These are phyloP conservation scores for Malus sieversii DNA, from an alignment of 306 rosid genomes.

Conservation along the genomic window DNA sequence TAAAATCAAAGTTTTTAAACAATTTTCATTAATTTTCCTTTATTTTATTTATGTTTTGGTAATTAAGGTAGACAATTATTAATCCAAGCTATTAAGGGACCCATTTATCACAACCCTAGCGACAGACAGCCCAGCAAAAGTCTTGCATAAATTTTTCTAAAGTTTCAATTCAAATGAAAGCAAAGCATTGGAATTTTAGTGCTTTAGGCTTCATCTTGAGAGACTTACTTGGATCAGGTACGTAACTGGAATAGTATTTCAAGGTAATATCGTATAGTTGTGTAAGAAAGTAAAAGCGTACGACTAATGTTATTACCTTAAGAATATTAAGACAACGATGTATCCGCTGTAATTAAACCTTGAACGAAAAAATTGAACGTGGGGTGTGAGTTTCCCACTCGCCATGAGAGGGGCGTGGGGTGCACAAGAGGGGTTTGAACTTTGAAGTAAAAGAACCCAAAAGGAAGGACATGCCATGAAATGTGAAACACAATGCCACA, in stretches of 20 bases:
- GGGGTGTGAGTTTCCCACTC: not conserved
- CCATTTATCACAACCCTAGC: not conserved
- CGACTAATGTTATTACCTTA: too few relatives aligned
- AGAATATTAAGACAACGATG: too few relatives aligned
- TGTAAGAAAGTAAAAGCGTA: not conserved
- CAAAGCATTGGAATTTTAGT: not conserved
- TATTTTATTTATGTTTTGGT: not conserved
- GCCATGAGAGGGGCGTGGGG: conserved; percentile 27
- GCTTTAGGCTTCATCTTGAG: not conserved
- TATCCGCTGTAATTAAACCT: too few relatives aligned
- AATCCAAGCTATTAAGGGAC: not conserved
- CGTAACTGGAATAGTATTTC: too few relatives aligned
- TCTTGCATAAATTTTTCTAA: not conserved
- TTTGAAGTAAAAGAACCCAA: conserved; percentile 14
- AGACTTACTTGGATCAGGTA: too few relatives aligned
- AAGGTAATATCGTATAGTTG: too few relatives aligned
- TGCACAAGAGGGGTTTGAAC: not conserved
- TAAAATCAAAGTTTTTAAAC: too few relatives aligned
- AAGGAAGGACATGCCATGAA: conserved; percentile 69
- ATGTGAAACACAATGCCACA: conserved; percentile 91
- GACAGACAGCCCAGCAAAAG: conserved; percentile 24
- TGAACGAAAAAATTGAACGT: not conserved
- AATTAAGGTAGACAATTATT: not conserved
- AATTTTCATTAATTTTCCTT: too few relatives aligned
- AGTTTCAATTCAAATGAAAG: not conserved